These are phyloP conservation scores for Coniferiporia sulphurascens DNA, from an alignment of 1,284 basidiomycete species.

Conservation along the genomic window DNA sequence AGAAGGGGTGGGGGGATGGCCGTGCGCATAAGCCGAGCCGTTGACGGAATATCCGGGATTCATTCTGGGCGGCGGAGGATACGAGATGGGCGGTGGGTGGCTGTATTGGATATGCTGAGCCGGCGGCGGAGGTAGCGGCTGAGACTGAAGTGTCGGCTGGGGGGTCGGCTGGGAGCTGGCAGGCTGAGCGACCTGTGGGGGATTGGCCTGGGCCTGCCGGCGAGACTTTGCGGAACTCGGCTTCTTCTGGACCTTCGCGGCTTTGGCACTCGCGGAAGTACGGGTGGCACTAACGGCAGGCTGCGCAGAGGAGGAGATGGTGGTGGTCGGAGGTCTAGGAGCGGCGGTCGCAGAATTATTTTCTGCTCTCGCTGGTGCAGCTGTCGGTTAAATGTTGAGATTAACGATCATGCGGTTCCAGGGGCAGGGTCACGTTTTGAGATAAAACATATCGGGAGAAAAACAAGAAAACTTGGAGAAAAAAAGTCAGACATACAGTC, in stretches of 20 bases:
- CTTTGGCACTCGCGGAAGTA: conserved; percentile 2
- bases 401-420: not conserved
- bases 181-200: conserved; percentile 28
- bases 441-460: not conserved
- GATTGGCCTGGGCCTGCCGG: not conserved
- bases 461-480: not conserved
- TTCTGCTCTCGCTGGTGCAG: conserved; percentile 61
- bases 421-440: not conserved
- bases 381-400: conserved; percentile 4
- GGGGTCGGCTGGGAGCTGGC: conserved; percentile 43
- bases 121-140: conserved; percentile 20
- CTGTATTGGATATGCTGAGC: conserved; percentile 25
- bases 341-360: not conserved
- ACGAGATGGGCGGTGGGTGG: conserved; percentile 41
- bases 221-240: conserved; percentile 3
- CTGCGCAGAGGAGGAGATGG: not conserved
- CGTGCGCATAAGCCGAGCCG: conserved; percentile 53
- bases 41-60: conserved; percentile 56
- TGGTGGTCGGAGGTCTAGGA: conserved; percentile 4
- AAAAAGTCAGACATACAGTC: not conserved
- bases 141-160: conserved; percentile 34
- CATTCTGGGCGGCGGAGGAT: conserved; percentile 42
- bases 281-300: not conserved
- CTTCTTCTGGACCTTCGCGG: conserved; percentile 4
- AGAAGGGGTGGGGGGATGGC: conserved; percentile 35